Conservation (phyloP, 2,329 filamentous ascomycete genomes). For the Epichloe festucae region DNA sequence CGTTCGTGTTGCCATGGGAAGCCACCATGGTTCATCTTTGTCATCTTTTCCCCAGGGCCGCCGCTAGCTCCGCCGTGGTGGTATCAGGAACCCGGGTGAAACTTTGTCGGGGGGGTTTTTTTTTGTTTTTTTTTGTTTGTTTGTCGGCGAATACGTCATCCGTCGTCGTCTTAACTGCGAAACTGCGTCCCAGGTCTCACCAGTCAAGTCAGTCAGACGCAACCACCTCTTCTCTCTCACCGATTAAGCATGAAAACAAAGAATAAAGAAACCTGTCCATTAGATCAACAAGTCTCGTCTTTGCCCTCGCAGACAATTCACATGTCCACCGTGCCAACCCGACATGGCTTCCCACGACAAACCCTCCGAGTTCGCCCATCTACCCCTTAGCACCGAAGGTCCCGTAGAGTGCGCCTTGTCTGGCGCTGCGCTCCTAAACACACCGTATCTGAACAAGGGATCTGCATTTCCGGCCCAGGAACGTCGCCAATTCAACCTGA, state of each 20-base stretch:
- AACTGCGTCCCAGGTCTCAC: background rate
- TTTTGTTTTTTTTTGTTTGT: no score
- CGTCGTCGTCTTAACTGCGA: background rate
- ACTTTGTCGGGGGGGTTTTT: no score
- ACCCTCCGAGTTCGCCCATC: constrained; percentile 16
- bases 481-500: constrained; percentile 54
- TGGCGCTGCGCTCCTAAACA: constrained; percentile 23
- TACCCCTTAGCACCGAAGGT: constrained; percentile 23
- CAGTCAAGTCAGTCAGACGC: background rate
- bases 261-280: no score
- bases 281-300: no score
- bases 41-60: no score
- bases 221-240: background rate
- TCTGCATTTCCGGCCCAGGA: constrained; percentile 63
- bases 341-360: background rate
- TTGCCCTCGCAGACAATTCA: no score
- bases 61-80: no score
- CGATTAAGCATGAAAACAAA: no score
- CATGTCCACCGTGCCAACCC: no score
- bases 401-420: constrained; percentile 24
- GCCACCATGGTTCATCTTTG: no score
- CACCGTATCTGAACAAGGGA: constrained; percentile 57
- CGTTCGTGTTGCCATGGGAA: no score
- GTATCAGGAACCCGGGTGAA: background rate
- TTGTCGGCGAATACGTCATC: background rate